Conservation (phyloP, 2,329 filamentous ascomycete genomes). For the Alternaria tenuissima region DNA sequence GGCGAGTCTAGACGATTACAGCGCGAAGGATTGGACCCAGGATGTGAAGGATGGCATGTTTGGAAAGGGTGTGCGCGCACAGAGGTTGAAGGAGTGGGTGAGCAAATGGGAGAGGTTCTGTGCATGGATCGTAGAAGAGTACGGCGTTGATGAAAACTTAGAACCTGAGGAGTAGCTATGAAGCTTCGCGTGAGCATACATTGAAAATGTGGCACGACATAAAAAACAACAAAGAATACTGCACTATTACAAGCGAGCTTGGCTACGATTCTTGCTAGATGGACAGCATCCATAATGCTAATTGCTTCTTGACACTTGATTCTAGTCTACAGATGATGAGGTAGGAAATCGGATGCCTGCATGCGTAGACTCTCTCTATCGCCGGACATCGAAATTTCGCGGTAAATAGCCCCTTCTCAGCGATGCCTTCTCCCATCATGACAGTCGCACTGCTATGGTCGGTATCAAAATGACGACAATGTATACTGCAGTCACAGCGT, state of each 20-base stretch:
- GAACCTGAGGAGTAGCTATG: slow-evolving; percentile 51
- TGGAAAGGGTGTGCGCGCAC: slow-evolving; percentile 74
- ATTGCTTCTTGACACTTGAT: neutral
- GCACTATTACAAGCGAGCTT: neutral
- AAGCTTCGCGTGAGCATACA: neutral
- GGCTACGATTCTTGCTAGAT: neutral
- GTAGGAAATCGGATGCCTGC: neutral
- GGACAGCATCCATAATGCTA: neutral
- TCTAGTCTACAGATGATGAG: neutral
- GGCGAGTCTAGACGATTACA: slow-evolving; percentile 86
- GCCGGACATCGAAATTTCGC: neutral
- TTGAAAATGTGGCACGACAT: neutral
- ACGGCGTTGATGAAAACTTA: slow-evolving; percentile 60
- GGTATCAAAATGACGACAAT: no score
- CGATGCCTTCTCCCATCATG: neutral
- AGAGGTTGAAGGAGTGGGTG: slow-evolving; percentile 79
- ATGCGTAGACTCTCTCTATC: neutral
- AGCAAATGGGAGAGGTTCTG: slow-evolving; percentile 89
- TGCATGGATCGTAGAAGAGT: slow-evolving; percentile 86
- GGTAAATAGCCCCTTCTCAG: neutral
- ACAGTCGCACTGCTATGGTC: no score
- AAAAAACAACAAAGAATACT: neutral
- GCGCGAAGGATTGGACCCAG: slow-evolving; percentile 72
- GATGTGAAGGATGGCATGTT: slow-evolving; percentile 77
- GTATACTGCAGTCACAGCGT: no score